Percentiles rank a stretch among this genome's conserved stretches.
Evolutionary conservation across 164 flowering plant species (phyloP).

Genomic region (Pachysandra terminalis): DNA sequence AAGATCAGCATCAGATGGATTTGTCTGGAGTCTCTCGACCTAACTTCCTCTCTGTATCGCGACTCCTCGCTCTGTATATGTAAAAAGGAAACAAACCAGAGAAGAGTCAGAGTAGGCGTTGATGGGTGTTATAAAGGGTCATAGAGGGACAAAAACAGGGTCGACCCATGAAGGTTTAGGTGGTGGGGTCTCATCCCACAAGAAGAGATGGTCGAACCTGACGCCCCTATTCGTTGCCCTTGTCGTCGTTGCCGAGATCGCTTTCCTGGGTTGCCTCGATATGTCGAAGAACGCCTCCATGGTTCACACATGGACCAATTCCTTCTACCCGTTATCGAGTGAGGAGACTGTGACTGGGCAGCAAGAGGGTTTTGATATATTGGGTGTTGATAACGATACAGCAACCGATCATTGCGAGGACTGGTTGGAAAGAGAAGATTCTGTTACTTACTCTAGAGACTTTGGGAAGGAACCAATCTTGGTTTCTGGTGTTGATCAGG

Average conservation of each 20-base stretch:
- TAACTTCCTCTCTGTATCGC: no score
- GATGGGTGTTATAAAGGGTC: conserved; percentile 29
- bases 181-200: conserved; percentile 10
- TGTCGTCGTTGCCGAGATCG: conserved; percentile 70
- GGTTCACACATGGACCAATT: conserved; percentile 60
- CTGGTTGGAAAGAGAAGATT: conserved; percentile 80
- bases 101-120: conserved; percentile 1
- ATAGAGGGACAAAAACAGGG: conserved; percentile 20
- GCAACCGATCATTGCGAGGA: conserved; percentile 48
- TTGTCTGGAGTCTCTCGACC: no score
- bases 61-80: no score
- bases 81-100: not conserved
- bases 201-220: conserved; percentile 57
- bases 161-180: conserved; percentile 11
- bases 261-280: conserved; percentile 73
- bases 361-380: conserved; percentile 3
- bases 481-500: conserved; percentile 69
- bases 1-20: no score
- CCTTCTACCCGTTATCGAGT: no score
- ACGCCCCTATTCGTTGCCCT: conserved; percentile 59
- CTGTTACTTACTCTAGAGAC: conserved; percentile 67
- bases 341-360: no score
- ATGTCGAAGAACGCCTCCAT: conserved; percentile 62
- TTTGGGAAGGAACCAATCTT: conserved; percentile 62
- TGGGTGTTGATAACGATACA: conserved; percentile 4